These are phyloP conservation scores for Fusarium palustre DNA, from an alignment of 2,329 filamentous ascomycete genomes.

Conservation along the genomic window DNA sequence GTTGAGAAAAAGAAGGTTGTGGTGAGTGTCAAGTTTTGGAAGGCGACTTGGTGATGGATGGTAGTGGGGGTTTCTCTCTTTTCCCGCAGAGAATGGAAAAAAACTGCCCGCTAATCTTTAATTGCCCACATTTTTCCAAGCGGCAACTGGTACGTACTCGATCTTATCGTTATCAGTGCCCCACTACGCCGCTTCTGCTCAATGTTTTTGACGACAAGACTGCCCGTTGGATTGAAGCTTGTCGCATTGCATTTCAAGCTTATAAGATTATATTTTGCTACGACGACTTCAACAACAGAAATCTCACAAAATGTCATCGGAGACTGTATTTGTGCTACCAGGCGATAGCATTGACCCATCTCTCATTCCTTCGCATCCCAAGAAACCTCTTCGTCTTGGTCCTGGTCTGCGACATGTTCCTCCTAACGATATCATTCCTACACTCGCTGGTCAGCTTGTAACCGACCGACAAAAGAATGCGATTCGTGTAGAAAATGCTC, in stretches of 20 bases:
- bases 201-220: conserved; percentile 31
- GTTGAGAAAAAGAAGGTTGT: conserved; percentile 21
- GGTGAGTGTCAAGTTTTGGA: conserved; percentile 41
- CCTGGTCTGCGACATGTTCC: conserved; percentile 86
- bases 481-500: conserved; percentile 79
- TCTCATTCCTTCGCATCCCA: conserved; percentile 74
- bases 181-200: conserved; percentile 21
- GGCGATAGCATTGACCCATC: conserved; percentile 78
- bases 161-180: conserved; percentile 35
- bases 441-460: conserved; percentile 74
- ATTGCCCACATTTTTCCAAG: conserved; percentile 40
- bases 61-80: conserved; percentile 46
- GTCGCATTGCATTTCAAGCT: conserved; percentile 32
- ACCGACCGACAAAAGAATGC: conserved; percentile 79
- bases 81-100: conserved; percentile 43
- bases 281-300: conserved; percentile 4
- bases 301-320: conserved; percentile 63
- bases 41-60: conserved; percentile 30
- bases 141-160: conserved; percentile 33
- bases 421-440: conserved; percentile 77
- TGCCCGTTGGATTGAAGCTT: conserved; percentile 4
- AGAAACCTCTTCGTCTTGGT: conserved; percentile 80
- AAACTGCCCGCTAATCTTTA: conserved; percentile 46
- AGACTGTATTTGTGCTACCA: conserved; percentile 78
- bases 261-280: neutral